Percentiles rank a stretch among this genome's conserved stretches.
Conservation (phyloP, 2,329 filamentous ascomycete species). For the Nothophaeocryptopus gaeumannii region DNA sequence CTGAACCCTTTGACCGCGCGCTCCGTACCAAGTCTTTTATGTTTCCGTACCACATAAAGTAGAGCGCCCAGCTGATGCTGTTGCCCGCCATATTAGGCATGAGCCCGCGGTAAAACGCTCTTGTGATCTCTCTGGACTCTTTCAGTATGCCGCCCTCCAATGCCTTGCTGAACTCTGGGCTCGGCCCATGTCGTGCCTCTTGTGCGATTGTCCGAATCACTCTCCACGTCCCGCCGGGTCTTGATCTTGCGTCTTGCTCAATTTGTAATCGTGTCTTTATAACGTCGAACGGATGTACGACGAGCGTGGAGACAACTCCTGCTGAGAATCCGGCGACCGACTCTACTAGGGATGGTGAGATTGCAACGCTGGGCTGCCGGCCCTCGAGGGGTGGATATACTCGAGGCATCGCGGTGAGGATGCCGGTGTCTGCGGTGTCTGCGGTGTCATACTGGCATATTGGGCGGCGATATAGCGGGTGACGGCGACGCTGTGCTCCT, state of each 20-base stretch:
- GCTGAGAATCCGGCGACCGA: slow-evolving; percentile 85
- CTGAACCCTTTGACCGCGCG: slow-evolving; percentile 8
- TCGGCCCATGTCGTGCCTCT: slow-evolving; percentile 24
- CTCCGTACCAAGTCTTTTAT: slow-evolving; percentile 54
- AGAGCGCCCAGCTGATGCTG: slow-evolving; percentile 83
- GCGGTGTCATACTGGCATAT: slow-evolving; percentile 9
- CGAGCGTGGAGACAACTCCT: slow-evolving; percentile 79
- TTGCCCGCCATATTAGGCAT: slow-evolving; percentile 90
- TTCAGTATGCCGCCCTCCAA: slow-evolving; percentile 1
- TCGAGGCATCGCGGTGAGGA: slow-evolving; percentile 43
- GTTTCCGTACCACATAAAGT: slow-evolving; percentile 74
- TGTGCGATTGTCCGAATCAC: slow-evolving; percentile 30
- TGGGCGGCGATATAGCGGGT: background rate
- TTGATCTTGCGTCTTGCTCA: slow-evolving; percentile 23
- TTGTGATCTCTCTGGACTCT: slow-evolving; percentile 18
- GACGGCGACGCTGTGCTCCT: too few relatives aligned
- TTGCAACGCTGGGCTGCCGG: slow-evolving; percentile 49
- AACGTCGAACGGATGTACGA: slow-evolving; percentile 88
- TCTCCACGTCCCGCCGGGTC: slow-evolving; percentile 27
- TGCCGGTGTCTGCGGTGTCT: background rate
- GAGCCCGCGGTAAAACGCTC: slow-evolving; percentile 81
- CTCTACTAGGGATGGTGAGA: slow-evolving; percentile 78
- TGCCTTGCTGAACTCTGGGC: slow-evolving; percentile 7
- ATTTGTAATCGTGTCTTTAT: slow-evolving; percentile 91
- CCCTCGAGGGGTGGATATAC: slow-evolving; percentile 49